Base-by-base conservation (phyloP, 768 basidiomycete species). In the Auriscalpium orientale region DNA sequence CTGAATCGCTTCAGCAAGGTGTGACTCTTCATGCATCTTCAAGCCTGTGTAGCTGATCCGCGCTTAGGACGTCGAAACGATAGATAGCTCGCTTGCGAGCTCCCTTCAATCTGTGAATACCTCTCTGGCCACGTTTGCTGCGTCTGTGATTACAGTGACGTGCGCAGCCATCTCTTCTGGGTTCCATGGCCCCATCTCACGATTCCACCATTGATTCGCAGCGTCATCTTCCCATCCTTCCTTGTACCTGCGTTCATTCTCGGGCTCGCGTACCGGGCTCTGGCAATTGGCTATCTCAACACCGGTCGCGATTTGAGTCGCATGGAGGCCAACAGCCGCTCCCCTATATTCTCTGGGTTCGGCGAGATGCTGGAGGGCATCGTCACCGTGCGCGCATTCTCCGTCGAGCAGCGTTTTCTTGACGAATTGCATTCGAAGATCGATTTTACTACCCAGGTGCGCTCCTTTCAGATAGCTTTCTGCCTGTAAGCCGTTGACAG, bases 301-400 rank as follows among this genome's bases (percentile, higher is more conserved):
- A 89, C 89, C 1, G 89, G 90, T 0, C 81, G 92, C 46, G 91
- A 94, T 65, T 72, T 95, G 18, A 80, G 91, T 56, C 79, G 94
- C 20, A 91, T 97, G 84, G 94, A 95, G 68, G 90, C 91, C 1
- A 95, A 91, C 63, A 82, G 87, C 1, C 78, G 90, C 12, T 89
- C 87, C 0, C 89, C 91, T 0, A 91, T 91, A 58, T 91, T 87
- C 70, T 86, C 87, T 8, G 87, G 85, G 54, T 93, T 91, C 60
- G 81, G 82, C 12, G 91, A 92, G 64, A 70, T 94, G 10, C 69
- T 95, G n/a, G 89, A 93, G 51, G 92, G 92, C n/a, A n/a, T n/a
- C n/a, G n/a, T n/a, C n/a, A n/a, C n/a, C n/a, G n/a, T n/a, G n/a
- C n/a, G n/a, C n/a, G 94, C 94, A 0, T 98, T 95, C 71, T 85